Percentiles rank a stretch among this genome's conserved stretches.
Evolutionary conservation across 2,329 filamentous ascomycete species (phyloP).

Genomic region (Hypomyces rosellus): DNA sequence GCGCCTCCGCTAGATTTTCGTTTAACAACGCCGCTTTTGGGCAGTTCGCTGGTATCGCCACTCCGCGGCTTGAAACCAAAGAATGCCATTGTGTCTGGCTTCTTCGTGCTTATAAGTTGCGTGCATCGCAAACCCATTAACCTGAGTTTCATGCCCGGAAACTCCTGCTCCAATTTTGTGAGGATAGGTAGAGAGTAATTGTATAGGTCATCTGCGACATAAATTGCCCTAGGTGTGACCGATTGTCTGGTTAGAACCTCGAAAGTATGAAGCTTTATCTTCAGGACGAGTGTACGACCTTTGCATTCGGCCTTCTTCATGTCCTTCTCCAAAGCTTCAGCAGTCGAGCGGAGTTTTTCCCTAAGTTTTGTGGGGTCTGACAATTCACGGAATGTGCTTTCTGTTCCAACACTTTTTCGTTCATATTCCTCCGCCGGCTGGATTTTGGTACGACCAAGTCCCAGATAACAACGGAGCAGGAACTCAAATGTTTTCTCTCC

Average conservation of each 20-base stretch:
- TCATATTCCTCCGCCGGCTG: constrained; percentile 86
- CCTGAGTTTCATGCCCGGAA: constrained; percentile 69
- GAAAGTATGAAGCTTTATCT: constrained; percentile 90
- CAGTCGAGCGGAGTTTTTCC: constrained; percentile 71
- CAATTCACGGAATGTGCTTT: constrained; percentile 84
- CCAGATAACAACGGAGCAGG: constrained; percentile 75
- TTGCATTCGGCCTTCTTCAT: constrained; percentile 74
- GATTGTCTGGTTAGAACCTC: constrained; percentile 83
- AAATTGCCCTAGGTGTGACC: constrained; percentile 65
- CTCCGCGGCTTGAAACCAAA: constrained; percentile 56
- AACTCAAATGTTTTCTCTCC: constrained; percentile 90
- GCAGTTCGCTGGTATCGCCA: constrained; percentile 15
- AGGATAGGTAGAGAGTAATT: constrained; percentile 76
- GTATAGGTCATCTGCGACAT: constrained; percentile 74
- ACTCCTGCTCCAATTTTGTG: constrained; percentile 74
- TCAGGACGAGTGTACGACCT: constrained; percentile 84
- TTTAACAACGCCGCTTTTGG: constrained; percentile 21
- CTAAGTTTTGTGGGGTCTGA: constrained; percentile 60
- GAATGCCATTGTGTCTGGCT: constrained; percentile 67
- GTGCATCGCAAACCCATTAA: constrained; percentile 88
- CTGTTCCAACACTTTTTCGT: constrained; percentile 88
- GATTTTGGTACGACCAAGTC: constrained; percentile 76
- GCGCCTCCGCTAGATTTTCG: constrained; percentile 26
- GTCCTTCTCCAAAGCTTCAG: constrained; percentile 82
- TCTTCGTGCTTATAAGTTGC: constrained; percentile 79